Conservation (phyloP, 2,329 filamentous ascomycete species). For the Elsinoe batatas region DNA sequence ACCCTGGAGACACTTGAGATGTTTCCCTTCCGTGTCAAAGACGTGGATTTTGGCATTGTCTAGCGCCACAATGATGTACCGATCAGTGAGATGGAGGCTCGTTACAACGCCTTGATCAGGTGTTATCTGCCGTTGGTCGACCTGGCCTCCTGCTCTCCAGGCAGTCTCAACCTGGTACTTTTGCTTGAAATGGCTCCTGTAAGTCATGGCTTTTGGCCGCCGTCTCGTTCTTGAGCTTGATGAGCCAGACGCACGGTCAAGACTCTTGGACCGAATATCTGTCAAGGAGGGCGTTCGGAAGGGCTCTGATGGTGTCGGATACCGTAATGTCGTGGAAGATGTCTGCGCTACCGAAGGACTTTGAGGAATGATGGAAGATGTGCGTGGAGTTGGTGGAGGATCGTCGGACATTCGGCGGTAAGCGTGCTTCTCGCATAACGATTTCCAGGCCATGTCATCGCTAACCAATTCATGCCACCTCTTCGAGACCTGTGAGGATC, state of each 20-base stretch:
- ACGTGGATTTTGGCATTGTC: conserved; percentile 99
- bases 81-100: conserved; percentile 82
- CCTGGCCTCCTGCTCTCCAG: conserved; percentile 84
- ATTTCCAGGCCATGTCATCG: conserved; percentile 98
- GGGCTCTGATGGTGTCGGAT: conserved; percentile 16
- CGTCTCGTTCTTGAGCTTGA: conserved; percentile 20
- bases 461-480: conserved; percentile 88
- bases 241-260: conserved; percentile 40
- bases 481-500: conserved; percentile 90
- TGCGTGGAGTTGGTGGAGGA: conserved; percentile 16
- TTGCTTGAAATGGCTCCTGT: conserved; percentile 96
- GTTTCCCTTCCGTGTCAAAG: conserved; percentile 82
- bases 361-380: neutral
- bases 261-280: conserved; percentile 42
- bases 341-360: conserved; percentile 4
- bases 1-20: conserved; percentile 79
- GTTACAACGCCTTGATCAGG: conserved; percentile 96
- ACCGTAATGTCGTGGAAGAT: conserved; percentile 21
- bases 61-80: conserved; percentile 94
- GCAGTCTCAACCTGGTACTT: conserved; percentile 94
- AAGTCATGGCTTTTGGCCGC: conserved; percentile 63
- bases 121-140: conserved; percentile 77
- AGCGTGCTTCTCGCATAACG: conserved; percentile 89
- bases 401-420: conserved; percentile 54
- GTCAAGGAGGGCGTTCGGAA: conserved; percentile 24